phyloP scores from a whole-genome alignment of 345 rosid species.

The Gossypium thurberi region DNA sequence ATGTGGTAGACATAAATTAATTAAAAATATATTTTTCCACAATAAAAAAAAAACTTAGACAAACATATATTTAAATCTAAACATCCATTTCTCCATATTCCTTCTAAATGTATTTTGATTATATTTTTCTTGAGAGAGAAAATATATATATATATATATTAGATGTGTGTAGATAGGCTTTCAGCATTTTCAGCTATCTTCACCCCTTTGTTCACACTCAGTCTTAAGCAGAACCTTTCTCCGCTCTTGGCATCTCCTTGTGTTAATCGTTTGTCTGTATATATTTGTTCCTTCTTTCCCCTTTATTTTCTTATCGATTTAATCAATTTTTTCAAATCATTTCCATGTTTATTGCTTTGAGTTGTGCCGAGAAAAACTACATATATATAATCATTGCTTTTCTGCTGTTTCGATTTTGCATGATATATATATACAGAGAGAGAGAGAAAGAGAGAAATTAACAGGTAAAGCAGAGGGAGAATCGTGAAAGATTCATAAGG shows the following conservation, averaged over 20 bases:
- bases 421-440: neutral
- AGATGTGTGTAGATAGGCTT: neutral
- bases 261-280: neutral
- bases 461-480: neutral
- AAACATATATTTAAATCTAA: too few species aligned
- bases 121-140: neutral
- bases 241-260: neutral
- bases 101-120: too few species aligned
- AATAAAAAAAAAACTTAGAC: too few species aligned
- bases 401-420: neutral
- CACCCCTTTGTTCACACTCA: constrained; percentile 1
- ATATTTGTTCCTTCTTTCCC: neutral
- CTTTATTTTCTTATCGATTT: neutral
- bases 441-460: neutral
- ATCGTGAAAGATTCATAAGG: constrained; percentile 7
- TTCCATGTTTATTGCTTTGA: neutral
- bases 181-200: neutral
- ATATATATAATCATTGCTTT: neutral
- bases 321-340: neutral
- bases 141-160: neutral
- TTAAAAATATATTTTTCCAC: too few species aligned
- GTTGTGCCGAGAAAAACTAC: neutral
- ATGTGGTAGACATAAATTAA: too few species aligned
- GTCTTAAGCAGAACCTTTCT: neutral
- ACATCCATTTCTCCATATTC: too few species aligned